These are phyloP conservation scores for Karstenula rhodostoma DNA, from an alignment of 2,329 filamentous ascomycete species.

Conservation along the genomic window DNA sequence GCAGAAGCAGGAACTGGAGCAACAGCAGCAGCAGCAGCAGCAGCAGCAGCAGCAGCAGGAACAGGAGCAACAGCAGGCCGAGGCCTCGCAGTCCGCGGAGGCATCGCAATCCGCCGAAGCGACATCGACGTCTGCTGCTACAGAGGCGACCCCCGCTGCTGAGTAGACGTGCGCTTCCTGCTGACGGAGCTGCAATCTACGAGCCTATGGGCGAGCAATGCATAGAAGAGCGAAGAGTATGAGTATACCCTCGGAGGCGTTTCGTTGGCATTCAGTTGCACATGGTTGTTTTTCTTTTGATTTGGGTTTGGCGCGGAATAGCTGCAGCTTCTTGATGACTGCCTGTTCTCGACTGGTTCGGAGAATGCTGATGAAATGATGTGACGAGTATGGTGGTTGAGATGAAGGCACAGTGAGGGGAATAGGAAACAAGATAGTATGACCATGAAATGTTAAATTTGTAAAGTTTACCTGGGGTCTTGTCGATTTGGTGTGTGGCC, in stretches of 20 bases:
- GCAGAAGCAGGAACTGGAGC: no score
- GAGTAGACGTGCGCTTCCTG: constrained; percentile 18
- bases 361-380: constrained; percentile 17
- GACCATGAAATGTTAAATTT: not conserved
- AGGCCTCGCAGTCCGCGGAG: not conserved
- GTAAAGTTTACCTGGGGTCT: not conserved
- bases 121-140: not conserved
- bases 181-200: constrained; percentile 14
- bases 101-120: not conserved
- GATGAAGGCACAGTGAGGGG: not conserved
- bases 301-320: no score
- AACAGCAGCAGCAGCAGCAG: constrained; percentile 13
- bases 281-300: no score
- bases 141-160: constrained; percentile 4
- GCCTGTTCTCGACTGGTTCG: constrained; percentile 32
- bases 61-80: constrained; percentile 15
- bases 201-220: not conserved
- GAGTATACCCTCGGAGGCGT: constrained; percentile 14
- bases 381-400: not conserved
- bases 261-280: not conserved
- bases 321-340: not conserved
- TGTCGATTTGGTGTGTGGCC: not conserved
- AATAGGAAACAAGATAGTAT: not conserved
- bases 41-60: constrained; percentile 17
- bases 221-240: not conserved